Base-by-base conservation (phyloP, 2,329 filamentous ascomycete species). In the Sordariomycetes sp. region DNA sequence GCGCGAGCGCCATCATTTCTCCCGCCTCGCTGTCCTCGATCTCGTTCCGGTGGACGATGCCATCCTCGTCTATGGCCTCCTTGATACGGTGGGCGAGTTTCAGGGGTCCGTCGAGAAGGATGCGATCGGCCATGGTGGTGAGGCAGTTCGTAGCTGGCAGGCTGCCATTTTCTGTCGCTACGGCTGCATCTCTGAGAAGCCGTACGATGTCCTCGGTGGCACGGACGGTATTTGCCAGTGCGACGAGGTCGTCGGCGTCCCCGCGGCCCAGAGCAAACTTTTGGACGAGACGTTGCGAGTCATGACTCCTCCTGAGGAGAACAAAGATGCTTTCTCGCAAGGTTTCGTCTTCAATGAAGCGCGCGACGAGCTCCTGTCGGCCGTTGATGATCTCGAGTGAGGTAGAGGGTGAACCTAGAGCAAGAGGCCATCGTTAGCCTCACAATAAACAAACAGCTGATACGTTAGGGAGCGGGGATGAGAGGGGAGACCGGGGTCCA, bases 251-350 rank as follows among this genome's bases (percentile, higher is more conserved):
- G 67, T 97, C 93, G 1, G 93, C 81, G 66, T 96, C 89, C n/a
- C 93, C 94, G 62, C 90, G 83, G 12, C 93, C 92, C 10, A 97
- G 81, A 0, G 93, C 89, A 69, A 99, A 97, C 68, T 94, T 97
- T 67, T 97, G 94, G 1, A 96, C 85, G 3, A 99, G 77, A 1
- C 94, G 88, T 66, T 95, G 87, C 2, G 90, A 90, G 72, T 99
- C 94, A 64, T 90, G 86, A 56, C 86, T 93, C 25, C 83, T 80
- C 61, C 84, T 82, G 2, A 99, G 77, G 2, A 95, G 76, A 18
- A 81, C 69, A 1, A 84, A 74, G 25, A 95, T 74, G 51, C 82
- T 78, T 63, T 96, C 88, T 50, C 88, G 83, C 6, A 97, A 76
- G 48, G 84, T 74, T 22, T 80, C 76, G 60, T 88, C 75, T 1